Conservation (phyloP, 2,329 filamentous ascomycete species). For the Colletotrichum scovillei region DNA sequence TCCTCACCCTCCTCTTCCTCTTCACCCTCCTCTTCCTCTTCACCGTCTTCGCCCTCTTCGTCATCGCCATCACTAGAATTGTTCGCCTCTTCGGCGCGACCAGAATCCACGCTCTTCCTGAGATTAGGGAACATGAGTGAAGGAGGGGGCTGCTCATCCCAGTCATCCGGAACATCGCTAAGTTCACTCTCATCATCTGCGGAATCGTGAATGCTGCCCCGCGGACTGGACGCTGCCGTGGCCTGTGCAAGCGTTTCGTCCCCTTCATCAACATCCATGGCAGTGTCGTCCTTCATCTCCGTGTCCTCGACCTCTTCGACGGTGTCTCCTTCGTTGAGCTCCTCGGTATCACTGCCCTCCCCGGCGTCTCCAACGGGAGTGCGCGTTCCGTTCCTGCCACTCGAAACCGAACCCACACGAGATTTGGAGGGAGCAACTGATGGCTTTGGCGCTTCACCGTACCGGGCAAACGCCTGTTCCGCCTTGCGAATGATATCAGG, state of each 20-base stretch:
- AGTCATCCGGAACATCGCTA: conserved; percentile 70
- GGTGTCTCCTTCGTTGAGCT: conserved; percentile 53
- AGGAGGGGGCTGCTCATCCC: conserved; percentile 67
- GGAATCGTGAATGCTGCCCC: conserved; percentile 71
- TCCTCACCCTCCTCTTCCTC: conserved; percentile 35
- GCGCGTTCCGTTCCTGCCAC: conserved; percentile 57
- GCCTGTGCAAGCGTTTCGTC: conserved; percentile 41
- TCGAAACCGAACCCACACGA: conserved; percentile 62
- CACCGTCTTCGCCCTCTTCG: conserved; percentile 39
- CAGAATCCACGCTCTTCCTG: conserved; percentile 48
- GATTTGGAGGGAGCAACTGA: conserved; percentile 52
- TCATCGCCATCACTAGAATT: conserved; percentile 40
- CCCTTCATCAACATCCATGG: conserved; percentile 36
- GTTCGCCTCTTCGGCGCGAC: background rate
- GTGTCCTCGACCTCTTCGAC: conserved; percentile 36
- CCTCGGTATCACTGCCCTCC: conserved; percentile 50
- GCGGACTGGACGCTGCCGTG: conserved; percentile 58
- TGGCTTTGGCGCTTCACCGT: conserved; percentile 61
- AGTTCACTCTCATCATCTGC: conserved; percentile 78
- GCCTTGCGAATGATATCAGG: conserved; percentile 72
- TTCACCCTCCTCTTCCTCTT: conserved; percentile 33
- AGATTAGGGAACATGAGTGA: conserved; percentile 65
- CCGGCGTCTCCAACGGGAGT: conserved; percentile 48
- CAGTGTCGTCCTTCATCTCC: conserved; percentile 40
- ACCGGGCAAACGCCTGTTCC: conserved; percentile 66